Percentiles rank a stretch among this genome's conserved stretches.
Evolutionary conservation across 2,329 filamentous ascomycete species (phyloP).

Genomic region (Leptographium lundbergii): DNA sequence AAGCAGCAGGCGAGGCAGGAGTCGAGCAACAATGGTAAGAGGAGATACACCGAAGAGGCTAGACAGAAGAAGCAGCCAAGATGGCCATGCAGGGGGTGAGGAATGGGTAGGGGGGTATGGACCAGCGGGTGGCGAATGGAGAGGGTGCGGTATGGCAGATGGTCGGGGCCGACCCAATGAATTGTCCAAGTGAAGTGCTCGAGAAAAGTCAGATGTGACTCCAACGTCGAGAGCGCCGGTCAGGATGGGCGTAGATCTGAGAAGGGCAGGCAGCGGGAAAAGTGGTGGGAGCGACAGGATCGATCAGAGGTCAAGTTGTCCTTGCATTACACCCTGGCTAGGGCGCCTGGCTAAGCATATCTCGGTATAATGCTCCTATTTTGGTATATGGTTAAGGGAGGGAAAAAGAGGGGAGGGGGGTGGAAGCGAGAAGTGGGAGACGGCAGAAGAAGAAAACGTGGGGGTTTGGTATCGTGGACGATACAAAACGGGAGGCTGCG

Average conservation of each 20-base stretch:
- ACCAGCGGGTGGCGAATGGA: background rate
- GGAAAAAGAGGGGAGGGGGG: background rate
- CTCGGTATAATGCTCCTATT: no score
- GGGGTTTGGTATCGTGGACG: background rate
- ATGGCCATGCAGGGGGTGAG: background rate
- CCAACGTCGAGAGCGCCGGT: background rate
- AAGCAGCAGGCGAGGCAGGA: background rate
- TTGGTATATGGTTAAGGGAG: background rate
- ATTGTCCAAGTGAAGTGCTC: background rate
- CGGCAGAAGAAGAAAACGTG: background rate
- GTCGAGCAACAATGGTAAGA: background rate
- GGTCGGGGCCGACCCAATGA: background rate
- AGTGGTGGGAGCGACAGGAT: background rate
- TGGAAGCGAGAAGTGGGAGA: background rate
- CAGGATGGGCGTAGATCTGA: background rate
- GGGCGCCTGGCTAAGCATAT: no score
- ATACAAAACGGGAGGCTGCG: background rate
- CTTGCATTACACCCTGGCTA: background rate
- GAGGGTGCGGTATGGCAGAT: background rate
- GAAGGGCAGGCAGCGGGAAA: background rate
- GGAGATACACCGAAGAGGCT: background rate
- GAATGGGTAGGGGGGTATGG: background rate
- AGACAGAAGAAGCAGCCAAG: background rate
- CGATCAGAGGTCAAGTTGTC: background rate
- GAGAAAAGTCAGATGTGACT: background rate